A percentile compares a stretch with the other conserved stretches of the same genome.
Conservation (phyloP, 2,329 filamentous ascomycete genomes). For the Talaromyces sp. region DNA sequence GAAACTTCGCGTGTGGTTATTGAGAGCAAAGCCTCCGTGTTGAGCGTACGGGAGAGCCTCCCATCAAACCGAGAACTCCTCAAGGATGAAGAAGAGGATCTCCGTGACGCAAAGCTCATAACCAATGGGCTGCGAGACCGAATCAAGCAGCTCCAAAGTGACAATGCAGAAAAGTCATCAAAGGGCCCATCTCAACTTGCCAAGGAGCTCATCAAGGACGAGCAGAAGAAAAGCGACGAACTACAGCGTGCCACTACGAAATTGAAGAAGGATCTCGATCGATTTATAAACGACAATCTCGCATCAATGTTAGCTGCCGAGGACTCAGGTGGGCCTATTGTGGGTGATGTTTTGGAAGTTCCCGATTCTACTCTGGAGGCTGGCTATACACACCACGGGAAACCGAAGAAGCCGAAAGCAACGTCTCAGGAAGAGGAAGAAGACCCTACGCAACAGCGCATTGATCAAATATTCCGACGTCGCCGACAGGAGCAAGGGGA, state of each 20-base stretch:
- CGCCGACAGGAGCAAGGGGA: conserved; percentile 18
- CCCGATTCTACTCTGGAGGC: conserved; percentile 50
- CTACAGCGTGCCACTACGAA: conserved; percentile 59
- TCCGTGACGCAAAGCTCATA: conserved; percentile 46
- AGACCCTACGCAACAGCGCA: conserved; percentile 40
- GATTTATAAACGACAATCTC: conserved; percentile 66
- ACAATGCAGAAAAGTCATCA: conserved; percentile 53
- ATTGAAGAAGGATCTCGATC: conserved; percentile 60
- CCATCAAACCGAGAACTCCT: conserved; percentile 33
- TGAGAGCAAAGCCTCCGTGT: conserved; percentile 59
- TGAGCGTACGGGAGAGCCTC: conserved; percentile 37
- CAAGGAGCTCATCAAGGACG: conserved; percentile 56
- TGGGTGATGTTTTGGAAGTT: conserved; percentile 66
- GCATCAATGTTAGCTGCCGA: conserved; percentile 76
- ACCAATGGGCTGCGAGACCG: conserved; percentile 49
- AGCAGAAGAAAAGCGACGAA: conserved; percentile 53
- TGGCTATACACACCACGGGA: conserved; percentile 51
- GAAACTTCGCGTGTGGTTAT: conserved; percentile 60
- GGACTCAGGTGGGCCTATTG: conserved; percentile 75
- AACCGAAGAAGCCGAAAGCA: conserved; percentile 35
- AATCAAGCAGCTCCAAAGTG: conserved; percentile 55
- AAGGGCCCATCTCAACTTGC: conserved; percentile 59
- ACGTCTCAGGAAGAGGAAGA: conserved; percentile 25
- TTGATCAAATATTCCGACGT: conserved; percentile 47
- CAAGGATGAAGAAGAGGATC: conserved; percentile 40